Evolutionary conservation across 176 grass and related monocot species (phyloP), one percentile per base, ranked within the genome.

Genomic region (Eragrostis nindensis): DNA sequence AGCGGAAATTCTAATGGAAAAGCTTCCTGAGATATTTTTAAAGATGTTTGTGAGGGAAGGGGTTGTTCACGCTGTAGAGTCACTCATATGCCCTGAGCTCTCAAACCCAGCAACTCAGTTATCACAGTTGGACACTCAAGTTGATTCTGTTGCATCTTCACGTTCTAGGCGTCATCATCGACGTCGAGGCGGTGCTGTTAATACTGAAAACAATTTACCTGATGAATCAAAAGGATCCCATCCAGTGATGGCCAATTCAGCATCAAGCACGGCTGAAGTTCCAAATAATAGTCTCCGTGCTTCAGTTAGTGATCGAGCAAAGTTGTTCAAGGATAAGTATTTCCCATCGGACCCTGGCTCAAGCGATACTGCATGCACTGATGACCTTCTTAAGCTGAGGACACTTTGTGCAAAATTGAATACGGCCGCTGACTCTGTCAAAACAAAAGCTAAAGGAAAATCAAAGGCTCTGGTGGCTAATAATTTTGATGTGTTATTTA

Each of bases 31-130:
- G 45, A 97, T 85, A 87, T 97, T 97, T 77, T 86, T 85, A 11
- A 97, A 91, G 59, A 82, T 91, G 67, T 97, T 97, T 89, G 89
- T 97, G 62, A 91, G 94, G 84, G 94, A 97, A 90, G 94, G 94
- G 13, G 94, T 94, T 88, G 89, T 97, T 77, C 91, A 97, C 86
- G 91, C 94, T 64, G 83, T 97, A 32, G 94, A 94, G 72, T 83
- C 75, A 24, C 86, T 97, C 38, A 90, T 97, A 77, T 87, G 80
- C 49, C 53, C 62, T 19, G 91, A 93, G 15, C 53, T 80, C 43
- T 89, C 88, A 39, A 83, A 18, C 75, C 36, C 74, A 1, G 46
- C 83, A 62, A 71, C 87, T 87, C 84, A 90, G 50, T 21, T 70
- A 21, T 49, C 82, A 38, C 54, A 25, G 19, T 59, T 22, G 38